Conservation (phyloP, 1,284 basidiomycete species). For the Phaffia rhodozyma region DNA sequence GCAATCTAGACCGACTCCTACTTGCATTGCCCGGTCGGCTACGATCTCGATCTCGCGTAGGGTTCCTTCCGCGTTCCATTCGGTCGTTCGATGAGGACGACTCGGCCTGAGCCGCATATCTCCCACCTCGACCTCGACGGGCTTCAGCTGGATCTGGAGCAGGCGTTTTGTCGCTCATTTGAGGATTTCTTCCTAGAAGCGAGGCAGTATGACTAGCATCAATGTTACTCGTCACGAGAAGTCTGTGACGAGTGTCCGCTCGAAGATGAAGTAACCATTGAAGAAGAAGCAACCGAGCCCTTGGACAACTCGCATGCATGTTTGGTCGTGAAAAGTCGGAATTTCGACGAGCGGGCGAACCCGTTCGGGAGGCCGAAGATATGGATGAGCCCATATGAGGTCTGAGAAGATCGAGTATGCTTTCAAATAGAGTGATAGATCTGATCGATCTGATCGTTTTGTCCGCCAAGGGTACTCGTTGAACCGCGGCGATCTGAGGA, state of each 20-base stretch:
- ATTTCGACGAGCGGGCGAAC: constrained; percentile 19
- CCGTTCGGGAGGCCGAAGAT: constrained; percentile 22
- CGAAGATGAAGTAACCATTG: constrained; percentile 83
- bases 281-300: constrained; percentile 59
- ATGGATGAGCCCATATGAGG: constrained; percentile 18
- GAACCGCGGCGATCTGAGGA: constrained; percentile 29
- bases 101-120: constrained; percentile 3
- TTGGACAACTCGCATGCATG: constrained; percentile 40
- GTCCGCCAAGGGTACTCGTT: constrained; percentile 22
- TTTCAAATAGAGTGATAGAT: constrained; percentile 38
- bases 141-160: constrained; percentile 1
- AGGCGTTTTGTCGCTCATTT: constrained; percentile 17
- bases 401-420: constrained; percentile 37
- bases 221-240: constrained; percentile 53
- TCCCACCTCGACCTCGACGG: constrained; percentile 6
- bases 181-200: constrained; percentile 31
- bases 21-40: constrained; percentile 39
- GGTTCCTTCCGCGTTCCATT: constrained; percentile 16
- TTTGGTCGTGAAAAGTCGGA: constrained; percentile 16
- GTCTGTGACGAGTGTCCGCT: constrained; percentile 77
- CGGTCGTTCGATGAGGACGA: not conserved
- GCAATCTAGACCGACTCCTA: constrained; percentile 57
- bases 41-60: not conserved
- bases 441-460: constrained; percentile 36
- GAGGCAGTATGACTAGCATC: constrained; percentile 32